phyloP scores from a whole-genome alignment of 208 protist genomes.

The Leishmania martiniquensis region DNA sequence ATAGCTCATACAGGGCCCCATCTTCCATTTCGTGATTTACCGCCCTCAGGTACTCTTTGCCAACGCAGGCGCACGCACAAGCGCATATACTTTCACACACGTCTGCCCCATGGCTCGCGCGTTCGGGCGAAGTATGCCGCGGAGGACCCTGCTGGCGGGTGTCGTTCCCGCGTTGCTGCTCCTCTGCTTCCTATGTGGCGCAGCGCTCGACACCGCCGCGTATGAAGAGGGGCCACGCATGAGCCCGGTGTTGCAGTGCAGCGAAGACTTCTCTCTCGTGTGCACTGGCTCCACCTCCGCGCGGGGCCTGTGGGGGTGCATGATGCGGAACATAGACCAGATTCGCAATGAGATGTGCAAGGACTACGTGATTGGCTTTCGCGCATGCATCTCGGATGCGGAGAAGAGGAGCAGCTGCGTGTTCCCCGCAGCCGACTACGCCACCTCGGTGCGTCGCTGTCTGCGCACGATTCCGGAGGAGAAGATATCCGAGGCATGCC shows the following conservation, averaged over 20 bases:
- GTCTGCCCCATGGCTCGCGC: background rate
- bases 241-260: slow-evolving; percentile 39
- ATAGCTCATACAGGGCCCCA: background rate
- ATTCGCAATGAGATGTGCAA: slow-evolving; percentile 35
- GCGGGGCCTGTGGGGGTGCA: slow-evolving; percentile 39
- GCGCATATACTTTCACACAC: background rate
- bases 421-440: slow-evolving; percentile 28
- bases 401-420: slow-evolving; percentile 35
- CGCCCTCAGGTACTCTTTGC: too few species aligned
- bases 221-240: slow-evolving; percentile 10
- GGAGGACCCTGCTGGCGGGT: background rate
- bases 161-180: slow-evolving; percentile 1
- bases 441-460: slow-evolving; percentile 35
- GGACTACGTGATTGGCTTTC: slow-evolving; percentile 39
- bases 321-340: slow-evolving; percentile 33
- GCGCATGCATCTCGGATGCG: slow-evolving; percentile 40
- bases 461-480: slow-evolving; percentile 25
- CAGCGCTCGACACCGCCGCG: background rate
- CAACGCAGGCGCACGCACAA: background rate
- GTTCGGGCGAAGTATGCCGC: background rate
- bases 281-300: slow-evolving; percentile 19
- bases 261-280: slow-evolving; percentile 31
- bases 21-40: background rate
- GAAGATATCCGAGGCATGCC: slow-evolving; percentile 33
- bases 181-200: background rate